phyloP scores from a whole-genome alignment of 257 asterid species.

The Solanum sitiens region DNA sequence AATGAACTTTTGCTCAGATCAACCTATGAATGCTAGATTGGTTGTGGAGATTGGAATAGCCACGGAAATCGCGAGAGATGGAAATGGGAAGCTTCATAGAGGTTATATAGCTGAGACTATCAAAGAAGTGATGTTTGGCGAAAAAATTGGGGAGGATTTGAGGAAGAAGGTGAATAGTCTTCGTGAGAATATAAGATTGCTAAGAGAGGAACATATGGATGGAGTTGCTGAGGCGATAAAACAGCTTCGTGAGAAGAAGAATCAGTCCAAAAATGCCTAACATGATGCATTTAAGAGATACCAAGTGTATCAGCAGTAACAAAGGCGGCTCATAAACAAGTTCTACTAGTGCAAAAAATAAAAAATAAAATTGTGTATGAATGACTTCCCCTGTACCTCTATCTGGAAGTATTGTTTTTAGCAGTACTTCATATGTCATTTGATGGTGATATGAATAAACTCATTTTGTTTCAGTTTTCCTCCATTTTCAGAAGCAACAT shows the following conservation, averaged over 20 bases:
- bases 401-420: neutral
- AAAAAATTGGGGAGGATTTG: neutral
- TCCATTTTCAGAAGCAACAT: neutral
- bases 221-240: neutral
- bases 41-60: neutral
- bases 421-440: neutral
- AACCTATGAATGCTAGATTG: neutral
- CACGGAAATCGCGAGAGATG: neutral
- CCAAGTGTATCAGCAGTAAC: neutral
- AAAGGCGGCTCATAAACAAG: neutral
- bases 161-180: neutral
- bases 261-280: neutral
- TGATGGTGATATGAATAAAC: neutral
- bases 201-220: neutral
- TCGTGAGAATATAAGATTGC: neutral
- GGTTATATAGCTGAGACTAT: neutral
- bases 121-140: neutral
- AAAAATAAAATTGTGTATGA: neutral
- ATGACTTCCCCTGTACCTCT: neutral
- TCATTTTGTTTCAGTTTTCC: neutral
- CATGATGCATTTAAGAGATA: neutral
- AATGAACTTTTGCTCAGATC: neutral
- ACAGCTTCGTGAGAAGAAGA: neutral
- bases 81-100: neutral
- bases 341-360: neutral